Percentiles rank a stretch among this genome's conserved stretches.
These are phyloP conservation scores for Gillenia trifoliata DNA, from an alignment of 306 rosid species.

Conservation along the genomic window DNA sequence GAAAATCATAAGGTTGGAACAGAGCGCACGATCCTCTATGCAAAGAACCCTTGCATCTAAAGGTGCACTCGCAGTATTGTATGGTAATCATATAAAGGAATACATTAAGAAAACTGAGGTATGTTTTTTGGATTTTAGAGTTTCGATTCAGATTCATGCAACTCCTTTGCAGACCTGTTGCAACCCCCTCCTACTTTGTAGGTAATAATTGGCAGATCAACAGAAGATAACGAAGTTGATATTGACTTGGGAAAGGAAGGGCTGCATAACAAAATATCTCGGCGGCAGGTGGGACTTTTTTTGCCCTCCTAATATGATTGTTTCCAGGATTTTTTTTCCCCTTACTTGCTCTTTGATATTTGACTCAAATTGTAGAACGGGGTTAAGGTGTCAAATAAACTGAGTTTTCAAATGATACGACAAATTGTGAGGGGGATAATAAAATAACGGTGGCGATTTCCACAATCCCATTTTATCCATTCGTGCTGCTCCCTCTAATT, in stretches of 20 bases:
- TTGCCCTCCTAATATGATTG: slow-evolving; percentile 10
- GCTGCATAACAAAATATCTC: slow-evolving; percentile 61
- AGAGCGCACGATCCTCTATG: slow-evolving; percentile 47
- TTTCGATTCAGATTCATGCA: background rate
- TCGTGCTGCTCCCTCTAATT: background rate
- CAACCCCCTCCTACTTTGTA: slow-evolving; percentile 29
- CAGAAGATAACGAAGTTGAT: slow-evolving; percentile 60
- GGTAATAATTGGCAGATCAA: slow-evolving; percentile 82
- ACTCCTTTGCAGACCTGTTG: slow-evolving; percentile 5
- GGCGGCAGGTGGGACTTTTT: slow-evolving; percentile 61
- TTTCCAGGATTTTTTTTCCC: slow-evolving; percentile 18
- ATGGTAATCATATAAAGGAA: slow-evolving; percentile 55
- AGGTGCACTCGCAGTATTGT: slow-evolving; percentile 66
- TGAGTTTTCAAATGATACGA: background rate
- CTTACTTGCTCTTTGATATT: background rate
- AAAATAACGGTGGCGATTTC: background rate
- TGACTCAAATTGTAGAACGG: background rate
- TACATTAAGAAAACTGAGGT: slow-evolving; percentile 73
- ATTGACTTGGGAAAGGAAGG: slow-evolving; percentile 78
- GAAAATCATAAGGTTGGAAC: slow-evolving; percentile 78
- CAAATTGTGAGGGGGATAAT: background rate
- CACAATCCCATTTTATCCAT: background rate
- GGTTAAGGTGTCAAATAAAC: slow-evolving; percentile 10
- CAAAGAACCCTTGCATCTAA: slow-evolving; percentile 56
- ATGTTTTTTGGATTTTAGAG: background rate